Evolutionary conservation across 768 basidiomycete genomes (phyloP).

Genomic region (Cystofilobasidium macerans): DNA sequence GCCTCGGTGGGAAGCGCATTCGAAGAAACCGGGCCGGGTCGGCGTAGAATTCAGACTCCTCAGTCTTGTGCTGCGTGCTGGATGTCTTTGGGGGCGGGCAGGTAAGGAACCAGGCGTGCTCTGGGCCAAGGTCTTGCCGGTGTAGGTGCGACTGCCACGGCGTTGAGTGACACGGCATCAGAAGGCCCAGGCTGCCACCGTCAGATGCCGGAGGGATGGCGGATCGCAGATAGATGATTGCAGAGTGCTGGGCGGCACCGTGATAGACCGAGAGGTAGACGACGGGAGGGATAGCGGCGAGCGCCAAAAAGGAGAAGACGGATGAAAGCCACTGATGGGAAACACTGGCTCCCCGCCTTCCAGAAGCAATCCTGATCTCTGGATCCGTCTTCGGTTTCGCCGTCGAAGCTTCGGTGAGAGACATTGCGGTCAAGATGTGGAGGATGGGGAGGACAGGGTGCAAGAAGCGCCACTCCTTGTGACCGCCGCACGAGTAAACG

Average conservation of each 20-base stretch:
- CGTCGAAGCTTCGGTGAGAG: not conserved
- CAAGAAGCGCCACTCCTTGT: conserved; percentile 97
- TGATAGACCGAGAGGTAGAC: conserved; percentile 65
- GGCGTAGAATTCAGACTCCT: conserved; percentile 56
- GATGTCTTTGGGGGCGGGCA: conserved; percentile 59
- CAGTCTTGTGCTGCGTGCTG: conserved; percentile 39
- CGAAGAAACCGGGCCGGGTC: conserved; percentile 57
- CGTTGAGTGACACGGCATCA: conserved; percentile 96
- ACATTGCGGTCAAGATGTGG: conserved; percentile 57
- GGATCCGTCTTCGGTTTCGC: too few relatives aligned
- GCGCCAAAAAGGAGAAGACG: conserved; percentile 45
- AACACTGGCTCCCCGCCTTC: not conserved
- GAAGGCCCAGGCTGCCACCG: conserved; percentile 54
- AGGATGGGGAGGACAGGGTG: conserved; percentile 80
- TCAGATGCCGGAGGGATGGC: conserved; percentile 35
- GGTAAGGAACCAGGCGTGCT: conserved; percentile 64
- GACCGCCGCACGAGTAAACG: conserved; percentile 68
- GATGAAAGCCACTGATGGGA: conserved; percentile 36
- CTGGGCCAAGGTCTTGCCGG: conserved; percentile 49
- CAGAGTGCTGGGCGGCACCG: conserved; percentile 63
- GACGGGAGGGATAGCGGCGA: conserved; percentile 50
- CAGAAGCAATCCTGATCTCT: too few relatives aligned
- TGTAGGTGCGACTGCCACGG: conserved; percentile 87
- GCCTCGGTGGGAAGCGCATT: conserved; percentile 53
- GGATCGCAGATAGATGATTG: conserved; percentile 55